Evolutionary conservation across 805 yeast species (phyloP).

Genomic region (Yamadazyma tumulicola): DNA sequence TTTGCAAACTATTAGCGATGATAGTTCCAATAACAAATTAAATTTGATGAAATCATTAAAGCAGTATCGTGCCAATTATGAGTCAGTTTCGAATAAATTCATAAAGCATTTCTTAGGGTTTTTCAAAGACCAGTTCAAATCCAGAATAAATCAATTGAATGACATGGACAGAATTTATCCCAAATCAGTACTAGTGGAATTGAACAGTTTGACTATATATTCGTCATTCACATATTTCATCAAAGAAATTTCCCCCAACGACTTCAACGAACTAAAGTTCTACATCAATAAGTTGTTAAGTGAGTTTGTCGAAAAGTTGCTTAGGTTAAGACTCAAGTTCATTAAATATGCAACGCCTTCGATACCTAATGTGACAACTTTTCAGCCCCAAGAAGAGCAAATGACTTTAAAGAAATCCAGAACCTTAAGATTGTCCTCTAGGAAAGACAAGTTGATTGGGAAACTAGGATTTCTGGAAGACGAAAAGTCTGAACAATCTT

Average conservation of each 20-base stretch:
- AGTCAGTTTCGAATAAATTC: constrained; percentile 51
- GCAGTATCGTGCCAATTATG: constrained; percentile 62
- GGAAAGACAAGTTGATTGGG: constrained; percentile 25
- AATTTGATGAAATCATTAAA: constrained; percentile 69
- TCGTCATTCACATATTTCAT: constrained; percentile 42
- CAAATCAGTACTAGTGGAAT: constrained; percentile 19
- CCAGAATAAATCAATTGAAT: constrained; percentile 29
- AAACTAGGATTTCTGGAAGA: constrained; percentile 12
- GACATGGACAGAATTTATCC: constrained; percentile 24
- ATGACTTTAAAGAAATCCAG: constrained; percentile 23
- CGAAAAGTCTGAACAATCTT: constrained; percentile 4
- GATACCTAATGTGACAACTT: constrained; percentile 4
- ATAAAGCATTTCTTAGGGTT: constrained; percentile 42
- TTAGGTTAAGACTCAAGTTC: constrained; percentile 19
- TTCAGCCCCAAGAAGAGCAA: constrained; percentile 7
- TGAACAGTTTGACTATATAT: constrained; percentile 27
- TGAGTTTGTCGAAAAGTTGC: constrained; percentile 24
- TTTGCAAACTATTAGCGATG: constrained; percentile 50
- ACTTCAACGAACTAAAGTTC: constrained; percentile 45
- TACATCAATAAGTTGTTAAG: constrained; percentile 32
- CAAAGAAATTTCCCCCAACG: constrained; percentile 50
- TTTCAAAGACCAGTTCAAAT: constrained; percentile 25
- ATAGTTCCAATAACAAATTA: constrained; percentile 37
- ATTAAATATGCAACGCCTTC: constrained; percentile 14
- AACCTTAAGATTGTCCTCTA: constrained; percentile 25